Base-by-base conservation (phyloP, 768 basidiomycete genomes). In the Podaxis sp. region DNA sequence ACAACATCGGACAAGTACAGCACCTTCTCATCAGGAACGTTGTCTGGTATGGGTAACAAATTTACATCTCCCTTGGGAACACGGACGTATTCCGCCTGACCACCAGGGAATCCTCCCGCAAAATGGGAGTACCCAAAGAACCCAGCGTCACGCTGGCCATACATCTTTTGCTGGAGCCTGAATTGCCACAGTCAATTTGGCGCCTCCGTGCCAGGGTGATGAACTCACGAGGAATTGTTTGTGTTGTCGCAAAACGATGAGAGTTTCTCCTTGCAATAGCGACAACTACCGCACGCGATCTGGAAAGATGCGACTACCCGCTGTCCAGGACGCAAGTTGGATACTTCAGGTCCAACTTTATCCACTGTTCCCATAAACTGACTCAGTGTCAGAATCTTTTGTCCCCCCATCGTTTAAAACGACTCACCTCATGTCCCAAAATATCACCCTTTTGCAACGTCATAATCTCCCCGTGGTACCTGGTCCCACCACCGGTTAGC, bases 291-390 rank as follows among this genome's bases (percentile, higher is more conserved):
- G 66, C 90, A 91, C 0, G 88, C 87, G 57, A 89, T 85, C 69
- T 91, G 89, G 84, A 92, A 92, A 2, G 85, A 86, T 0, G 84
- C 82, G n/a, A 92, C 90, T 58, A 91, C 90, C 24, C 89, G 82
- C 67, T 92, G 85, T 19, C 90, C 91, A 12, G 77, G 66, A 33
- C 80, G 74, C 61, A 90, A 72, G 52, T 85, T 84, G 41, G 72
- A 83, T n/a, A 91, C 86, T 59, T 78, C 82, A 0, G 84, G 80
- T 0, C 90, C 90, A 38, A 90, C 75, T 57, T 82, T 79, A 64
- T 89, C 87, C 36, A 91, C 83, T 38, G 82, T 72, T 2, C 90
- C 90, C 85, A 88, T 88, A 70, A 85, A 85, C 81, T 85, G 49
- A 6, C 49, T 57, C 19, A 38, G 36, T 25, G 27, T 22, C 37